phyloP scores from a whole-genome alignment of 805 yeast genomes.

The Wickerhamiella galacta region DNA sequence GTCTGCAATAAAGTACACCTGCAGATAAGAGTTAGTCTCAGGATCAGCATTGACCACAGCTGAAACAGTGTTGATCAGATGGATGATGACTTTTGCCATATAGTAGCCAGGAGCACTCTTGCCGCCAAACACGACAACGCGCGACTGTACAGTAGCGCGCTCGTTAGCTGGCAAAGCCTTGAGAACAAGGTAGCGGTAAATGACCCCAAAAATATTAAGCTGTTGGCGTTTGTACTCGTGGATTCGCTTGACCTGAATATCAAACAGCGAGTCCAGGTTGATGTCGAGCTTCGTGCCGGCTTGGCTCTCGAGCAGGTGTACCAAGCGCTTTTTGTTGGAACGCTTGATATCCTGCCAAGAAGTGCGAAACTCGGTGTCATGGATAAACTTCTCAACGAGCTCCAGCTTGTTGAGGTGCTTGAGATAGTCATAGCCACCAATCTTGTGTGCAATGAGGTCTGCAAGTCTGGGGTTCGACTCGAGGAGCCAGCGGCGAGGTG shows the following conservation, averaged over 20 bases:
- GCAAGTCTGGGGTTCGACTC: constrained; percentile 82
- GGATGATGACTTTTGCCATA: constrained; percentile 83
- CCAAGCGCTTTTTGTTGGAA: constrained; percentile 50
- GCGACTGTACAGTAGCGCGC: constrained; percentile 47
- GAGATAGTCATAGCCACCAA: constrained; percentile 55
- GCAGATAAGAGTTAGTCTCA: constrained; percentile 57
- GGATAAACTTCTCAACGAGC: constrained; percentile 44
- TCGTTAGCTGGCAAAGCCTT: constrained; percentile 51
- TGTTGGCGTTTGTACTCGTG: constrained; percentile 96
- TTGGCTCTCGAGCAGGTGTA: constrained; percentile 45
- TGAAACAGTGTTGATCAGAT: constrained; percentile 66
- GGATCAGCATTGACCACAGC: constrained; percentile 64
- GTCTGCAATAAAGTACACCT: constrained; percentile 80
- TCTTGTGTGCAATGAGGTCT: constrained; percentile 49
- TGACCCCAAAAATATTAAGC: constrained; percentile 76
- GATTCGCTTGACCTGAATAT: constrained; percentile 84
- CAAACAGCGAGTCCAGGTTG: constrained; percentile 63
- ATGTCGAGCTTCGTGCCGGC: constrained; percentile 40
- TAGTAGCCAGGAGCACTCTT: constrained; percentile 97
- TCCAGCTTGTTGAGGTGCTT: constrained; percentile 52
- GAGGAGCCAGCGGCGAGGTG: constrained; percentile 91
- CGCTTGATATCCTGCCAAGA: constrained; percentile 59
- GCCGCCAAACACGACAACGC: constrained; percentile 78
- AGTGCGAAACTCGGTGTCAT: constrained; percentile 49
- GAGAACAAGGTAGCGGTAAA: constrained; percentile 63